Evolutionary conservation across 441 rosid species (phyloP).

Genomic region (Pelargonium australe): DNA sequence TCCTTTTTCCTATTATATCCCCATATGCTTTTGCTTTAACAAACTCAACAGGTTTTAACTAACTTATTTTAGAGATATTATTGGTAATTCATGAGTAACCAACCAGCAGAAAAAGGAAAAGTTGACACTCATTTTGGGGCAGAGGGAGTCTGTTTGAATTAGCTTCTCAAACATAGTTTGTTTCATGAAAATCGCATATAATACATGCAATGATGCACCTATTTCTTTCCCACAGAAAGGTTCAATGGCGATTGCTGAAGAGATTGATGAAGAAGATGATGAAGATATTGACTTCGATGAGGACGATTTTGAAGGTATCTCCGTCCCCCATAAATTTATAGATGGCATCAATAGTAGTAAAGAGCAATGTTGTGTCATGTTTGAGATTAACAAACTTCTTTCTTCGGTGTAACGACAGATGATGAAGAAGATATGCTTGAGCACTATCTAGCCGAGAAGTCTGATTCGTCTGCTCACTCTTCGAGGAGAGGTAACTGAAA

Average conservation of each 20-base stretch:
- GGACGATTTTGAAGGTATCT: constrained; percentile 85
- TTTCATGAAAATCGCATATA: neutral
- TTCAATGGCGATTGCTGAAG: constrained; percentile 44
- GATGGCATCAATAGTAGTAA: neutral
- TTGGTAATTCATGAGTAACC: too few species aligned
- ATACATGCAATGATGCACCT: neutral
- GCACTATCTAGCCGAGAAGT: constrained; percentile 90
- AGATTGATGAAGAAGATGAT: constrained; percentile 63
- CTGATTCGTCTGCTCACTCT: constrained; percentile 55
- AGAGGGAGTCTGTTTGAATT: too few species aligned
- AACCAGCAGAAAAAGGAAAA: too few species aligned
- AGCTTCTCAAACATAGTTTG: neutral
- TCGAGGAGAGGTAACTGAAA: constrained; percentile 31
- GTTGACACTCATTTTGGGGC: too few species aligned
- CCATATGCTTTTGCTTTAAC: too few species aligned
- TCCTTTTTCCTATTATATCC: too few species aligned
- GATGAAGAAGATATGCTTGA: constrained; percentile 96
- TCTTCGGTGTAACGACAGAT: constrained; percentile 35
- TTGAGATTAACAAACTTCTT: neutral
- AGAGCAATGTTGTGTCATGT: neutral
- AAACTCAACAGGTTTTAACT: too few species aligned
- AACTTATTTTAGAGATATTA: too few species aligned
- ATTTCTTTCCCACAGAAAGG: constrained; percentile 60
- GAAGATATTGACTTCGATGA: constrained; percentile 92
- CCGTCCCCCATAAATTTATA: constrained; percentile 1